Evolutionary conservation across 192 early-diverging fungal genomes (phyloP).

Genomic region (Entomortierella chlamydospora): DNA sequence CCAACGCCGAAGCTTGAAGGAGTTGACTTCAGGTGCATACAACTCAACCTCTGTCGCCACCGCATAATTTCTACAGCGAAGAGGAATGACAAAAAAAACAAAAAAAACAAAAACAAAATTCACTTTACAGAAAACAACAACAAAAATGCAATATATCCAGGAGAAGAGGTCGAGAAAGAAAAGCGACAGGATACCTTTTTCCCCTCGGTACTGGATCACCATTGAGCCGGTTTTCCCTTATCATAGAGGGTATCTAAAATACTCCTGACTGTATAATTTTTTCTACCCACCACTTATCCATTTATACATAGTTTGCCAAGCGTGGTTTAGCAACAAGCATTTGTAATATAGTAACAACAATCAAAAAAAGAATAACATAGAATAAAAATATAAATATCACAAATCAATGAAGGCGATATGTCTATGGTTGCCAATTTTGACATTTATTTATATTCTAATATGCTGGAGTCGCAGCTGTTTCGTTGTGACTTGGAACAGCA

Average conservation of each 20-base stretch:
- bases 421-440: neutral
- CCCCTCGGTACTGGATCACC: neutral
- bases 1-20: slow-evolving; percentile 67
- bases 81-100: slow-evolving; percentile 1
- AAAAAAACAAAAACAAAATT: slow-evolving; percentile 1
- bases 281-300: too few species aligned
- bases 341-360: slow-evolving; percentile 24
- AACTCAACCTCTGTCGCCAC: slow-evolving; percentile 5
- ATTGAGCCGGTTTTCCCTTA: slow-evolving; percentile 29
- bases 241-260: too few species aligned
- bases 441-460: too few species aligned
- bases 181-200: neutral
- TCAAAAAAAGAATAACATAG: slow-evolving; percentile 13
- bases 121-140: neutral
- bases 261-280: too few species aligned
- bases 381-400: neutral
- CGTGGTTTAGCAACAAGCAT: neutral
- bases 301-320: too few species aligned
- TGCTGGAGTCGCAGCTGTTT: slow-evolving; percentile 5
- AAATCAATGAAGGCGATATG: neutral
- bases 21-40: slow-evolving; percentile 23
- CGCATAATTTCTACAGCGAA: slow-evolving; percentile 10
- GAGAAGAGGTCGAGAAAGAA: neutral
- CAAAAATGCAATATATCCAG: neutral
- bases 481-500: neutral